A percentile compares a stretch with the other conserved stretches of the same genome.
phyloP scores from a whole-genome alignment of 2,329 filamentous ascomycete genomes.

The Talaromyces sp. region DNA sequence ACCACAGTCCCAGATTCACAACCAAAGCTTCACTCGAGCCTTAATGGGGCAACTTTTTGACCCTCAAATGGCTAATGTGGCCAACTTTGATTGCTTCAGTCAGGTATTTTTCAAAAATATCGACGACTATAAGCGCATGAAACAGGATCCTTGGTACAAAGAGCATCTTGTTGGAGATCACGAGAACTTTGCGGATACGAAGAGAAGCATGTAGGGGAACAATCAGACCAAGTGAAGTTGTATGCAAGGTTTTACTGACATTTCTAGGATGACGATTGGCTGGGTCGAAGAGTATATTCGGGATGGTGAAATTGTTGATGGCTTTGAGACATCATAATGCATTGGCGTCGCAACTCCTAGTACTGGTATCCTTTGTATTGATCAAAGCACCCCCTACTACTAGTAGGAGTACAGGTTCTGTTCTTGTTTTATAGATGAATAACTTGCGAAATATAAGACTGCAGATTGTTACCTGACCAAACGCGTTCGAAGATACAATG shows the following conservation, averaged over 20 bases:
- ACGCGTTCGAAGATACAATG: too few relatives aligned
- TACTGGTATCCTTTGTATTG: too few relatives aligned
- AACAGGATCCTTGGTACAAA: conserved; percentile 54
- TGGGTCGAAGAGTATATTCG: background rate
- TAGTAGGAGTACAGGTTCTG: too few relatives aligned
- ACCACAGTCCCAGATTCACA: background rate
- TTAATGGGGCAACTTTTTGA: background rate
- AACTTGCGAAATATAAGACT: too few relatives aligned
- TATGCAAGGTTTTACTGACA: background rate
- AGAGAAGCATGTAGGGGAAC: conserved; percentile 34
- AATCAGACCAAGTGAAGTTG: background rate
- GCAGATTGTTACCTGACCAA: too few relatives aligned
- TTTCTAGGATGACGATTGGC: background rate
- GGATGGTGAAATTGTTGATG: background rate
- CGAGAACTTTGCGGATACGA: conserved; percentile 55
- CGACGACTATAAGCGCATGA: conserved; percentile 53
- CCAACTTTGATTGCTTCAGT: conserved; percentile 49
- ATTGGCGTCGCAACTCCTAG: too few relatives aligned
- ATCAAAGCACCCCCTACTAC: too few relatives aligned
- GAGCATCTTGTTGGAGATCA: conserved; percentile 50
- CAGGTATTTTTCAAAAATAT: conserved; percentile 51
- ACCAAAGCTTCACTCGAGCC: background rate
- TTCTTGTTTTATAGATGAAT: too few relatives aligned
- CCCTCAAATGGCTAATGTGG: background rate
- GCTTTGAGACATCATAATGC: too few relatives aligned